phyloP scores from a whole-genome alignment of 2,329 filamentous ascomycete genomes.

The Fusarium nygamai region DNA sequence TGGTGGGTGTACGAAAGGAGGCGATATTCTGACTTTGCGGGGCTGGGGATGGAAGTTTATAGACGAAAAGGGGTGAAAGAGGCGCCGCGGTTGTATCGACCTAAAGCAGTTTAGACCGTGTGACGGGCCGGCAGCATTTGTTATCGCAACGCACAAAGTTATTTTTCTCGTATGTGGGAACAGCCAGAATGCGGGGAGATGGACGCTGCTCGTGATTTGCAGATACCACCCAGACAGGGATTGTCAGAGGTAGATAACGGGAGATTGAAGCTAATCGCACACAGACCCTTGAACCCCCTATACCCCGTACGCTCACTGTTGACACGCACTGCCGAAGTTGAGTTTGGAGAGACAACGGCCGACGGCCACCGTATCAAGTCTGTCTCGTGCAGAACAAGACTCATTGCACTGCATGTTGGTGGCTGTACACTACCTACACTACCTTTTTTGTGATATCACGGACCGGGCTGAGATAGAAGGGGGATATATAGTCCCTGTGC shows the following conservation, averaged over 20 bases:
- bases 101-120: not conserved
- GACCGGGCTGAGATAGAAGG: not conserved
- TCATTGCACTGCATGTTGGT: not conserved
- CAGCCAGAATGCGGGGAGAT: not conserved
- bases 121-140: not conserved
- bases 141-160: not conserved
- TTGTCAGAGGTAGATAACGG: not conserved
- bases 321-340: not conserved
- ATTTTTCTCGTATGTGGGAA: not conserved
- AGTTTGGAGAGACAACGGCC: not conserved
- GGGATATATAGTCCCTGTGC: not conserved
- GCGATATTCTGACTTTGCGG: not conserved
- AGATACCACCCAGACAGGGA: not conserved
- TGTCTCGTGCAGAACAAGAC: conserved; percentile 1
- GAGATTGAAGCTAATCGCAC: not conserved
- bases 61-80: conserved; percentile 41
- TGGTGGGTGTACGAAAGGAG: not conserved
- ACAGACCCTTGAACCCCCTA: not conserved
- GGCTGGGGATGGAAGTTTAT: conserved; percentile 25
- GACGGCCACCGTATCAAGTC: not conserved
- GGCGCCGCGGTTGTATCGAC: conserved; percentile 36
- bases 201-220: not conserved
- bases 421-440: not conserved
- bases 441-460: not conserved
- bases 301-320: not conserved